Evolutionary conservation across 2,329 filamentous ascomycete species (phyloP).

Genomic region (Aspergillus sp.): DNA sequence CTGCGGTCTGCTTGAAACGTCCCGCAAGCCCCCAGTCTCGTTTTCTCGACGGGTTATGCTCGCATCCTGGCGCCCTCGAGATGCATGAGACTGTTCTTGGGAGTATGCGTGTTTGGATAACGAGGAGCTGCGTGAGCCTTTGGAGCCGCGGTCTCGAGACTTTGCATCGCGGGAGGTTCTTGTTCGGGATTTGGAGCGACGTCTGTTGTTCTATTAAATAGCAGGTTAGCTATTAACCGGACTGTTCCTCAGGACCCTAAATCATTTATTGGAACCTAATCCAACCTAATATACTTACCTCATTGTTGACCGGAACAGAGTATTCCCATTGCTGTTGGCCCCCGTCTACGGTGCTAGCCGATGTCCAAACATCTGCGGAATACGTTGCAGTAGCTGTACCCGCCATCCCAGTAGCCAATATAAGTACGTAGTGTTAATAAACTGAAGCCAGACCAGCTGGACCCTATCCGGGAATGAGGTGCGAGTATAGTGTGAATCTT

Average conservation of each 20-base stretch:
- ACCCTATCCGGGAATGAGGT: constrained; percentile 17
- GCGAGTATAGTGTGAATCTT: not conserved
- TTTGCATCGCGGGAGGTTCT: constrained; percentile 41
- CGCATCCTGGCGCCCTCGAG: constrained; percentile 35
- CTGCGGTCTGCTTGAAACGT: constrained; percentile 22
- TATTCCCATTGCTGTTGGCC: constrained; percentile 39
- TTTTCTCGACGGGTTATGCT: constrained; percentile 38
- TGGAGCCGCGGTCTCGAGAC: constrained; percentile 32
- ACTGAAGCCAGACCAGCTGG: constrained; percentile 38
- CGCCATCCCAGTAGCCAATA: constrained; percentile 37
- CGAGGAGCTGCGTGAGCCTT: constrained; percentile 41
- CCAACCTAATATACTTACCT: constrained; percentile 30
- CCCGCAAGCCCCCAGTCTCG: constrained; percentile 39
- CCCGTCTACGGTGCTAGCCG: constrained; percentile 33
- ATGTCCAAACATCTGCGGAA: constrained; percentile 40
- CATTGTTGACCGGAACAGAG: constrained; percentile 34
- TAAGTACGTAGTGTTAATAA: constrained; percentile 9
- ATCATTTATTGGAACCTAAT: not conserved
- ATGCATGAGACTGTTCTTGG: constrained; percentile 28
- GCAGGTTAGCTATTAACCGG: not conserved
- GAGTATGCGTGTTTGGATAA: constrained; percentile 31
- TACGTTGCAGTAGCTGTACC: constrained; percentile 40
- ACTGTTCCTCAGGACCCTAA: not conserved
- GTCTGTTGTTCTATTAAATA: constrained; percentile 22
- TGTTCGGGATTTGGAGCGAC: constrained; percentile 33